A percentile compares a stretch with the other conserved stretches of the same genome.
phyloP scores from a whole-genome alignment of 306 rosid species.

The Inga leiocalycina region DNA sequence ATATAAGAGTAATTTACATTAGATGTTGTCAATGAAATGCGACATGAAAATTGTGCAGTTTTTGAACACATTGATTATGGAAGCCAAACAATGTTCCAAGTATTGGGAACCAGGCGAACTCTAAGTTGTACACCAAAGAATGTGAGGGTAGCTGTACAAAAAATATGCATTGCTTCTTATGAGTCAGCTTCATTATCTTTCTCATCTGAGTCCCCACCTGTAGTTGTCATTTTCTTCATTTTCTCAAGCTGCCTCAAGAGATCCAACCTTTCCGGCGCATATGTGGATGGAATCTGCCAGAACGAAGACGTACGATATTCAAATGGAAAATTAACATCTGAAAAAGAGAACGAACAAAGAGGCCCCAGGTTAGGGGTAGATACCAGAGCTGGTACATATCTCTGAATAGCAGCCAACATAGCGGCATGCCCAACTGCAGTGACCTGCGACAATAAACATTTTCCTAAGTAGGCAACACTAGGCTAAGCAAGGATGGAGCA shows the following conservation, averaged over 20 bases:
- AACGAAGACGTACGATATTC: not conserved
- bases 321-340: conserved; percentile 16
- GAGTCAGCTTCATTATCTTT: conserved; percentile 58
- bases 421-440: conserved; percentile 99
- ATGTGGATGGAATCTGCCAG: conserved; percentile 91
- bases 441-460: conserved; percentile 60
- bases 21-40: not conserved
- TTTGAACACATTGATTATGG: not conserved
- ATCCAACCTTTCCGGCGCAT: conserved; percentile 91
- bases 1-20: not conserved
- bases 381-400: conserved; percentile 96
- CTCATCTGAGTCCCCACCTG: conserved; percentile 52
- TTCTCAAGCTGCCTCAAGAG: conserved; percentile 95
- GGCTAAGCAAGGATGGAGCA: conserved; percentile 1
- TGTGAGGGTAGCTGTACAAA: conserved; percentile 49
- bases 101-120: not conserved
- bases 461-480: conserved; percentile 16
- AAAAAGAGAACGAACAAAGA: conserved; percentile 1
- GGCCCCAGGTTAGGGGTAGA: conserved; percentile 28
- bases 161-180: conserved; percentile 43
- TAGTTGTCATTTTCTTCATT: conserved; percentile 77
- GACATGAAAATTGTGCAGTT: not conserved
- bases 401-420: conserved; percentile 96
- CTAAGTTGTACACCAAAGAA: conserved; percentile 24
- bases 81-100: not conserved